Evolutionary conservation across 2,329 filamentous ascomycete species (phyloP).

Genomic region (Venturia carpophila): DNA sequence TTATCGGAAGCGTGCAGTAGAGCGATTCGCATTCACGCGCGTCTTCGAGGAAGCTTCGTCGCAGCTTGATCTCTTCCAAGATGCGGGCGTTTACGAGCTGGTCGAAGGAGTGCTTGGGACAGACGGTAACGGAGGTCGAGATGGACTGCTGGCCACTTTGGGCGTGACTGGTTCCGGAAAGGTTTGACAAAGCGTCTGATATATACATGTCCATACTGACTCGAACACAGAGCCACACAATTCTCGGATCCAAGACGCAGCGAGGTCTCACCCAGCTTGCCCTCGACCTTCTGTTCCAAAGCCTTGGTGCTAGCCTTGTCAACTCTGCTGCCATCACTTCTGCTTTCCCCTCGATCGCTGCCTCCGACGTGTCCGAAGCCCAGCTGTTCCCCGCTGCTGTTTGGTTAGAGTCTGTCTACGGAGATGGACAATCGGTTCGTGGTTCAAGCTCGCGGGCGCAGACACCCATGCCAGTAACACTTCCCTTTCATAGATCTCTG

Average conservation of each 20-base stretch:
- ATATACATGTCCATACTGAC: conserved; percentile 7
- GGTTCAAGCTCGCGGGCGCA: conserved; percentile 33
- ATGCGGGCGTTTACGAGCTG: conserved; percentile 64
- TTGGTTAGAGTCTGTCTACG: conserved; percentile 73
- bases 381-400: conserved; percentile 63
- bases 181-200: conserved; percentile 41
- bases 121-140: conserved; percentile 67
- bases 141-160: conserved; percentile 82
- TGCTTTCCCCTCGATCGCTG: conserved; percentile 64
- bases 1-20: conserved; percentile 73
- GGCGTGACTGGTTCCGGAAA: conserved; percentile 96
- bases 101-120: conserved; percentile 74
- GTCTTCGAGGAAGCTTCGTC: conserved; percentile 83
- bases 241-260: conserved; percentile 78
- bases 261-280: conserved; percentile 87
- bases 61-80: conserved; percentile 81
- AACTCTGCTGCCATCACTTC: conserved; percentile 48
- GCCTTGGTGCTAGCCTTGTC: conserved; percentile 64
- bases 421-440: conserved; percentile 45
- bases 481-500: conserved; percentile 20
- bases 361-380: conserved; percentile 74
- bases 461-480: conserved; percentile 40
- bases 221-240: conserved; percentile 73
- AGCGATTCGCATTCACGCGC: conserved; percentile 88
- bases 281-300: conserved; percentile 82